Evolutionary conservation across 495 filamentous ascomycete species (phyloP).

Genomic region (Penicillium macrosclerotiorum): DNA sequence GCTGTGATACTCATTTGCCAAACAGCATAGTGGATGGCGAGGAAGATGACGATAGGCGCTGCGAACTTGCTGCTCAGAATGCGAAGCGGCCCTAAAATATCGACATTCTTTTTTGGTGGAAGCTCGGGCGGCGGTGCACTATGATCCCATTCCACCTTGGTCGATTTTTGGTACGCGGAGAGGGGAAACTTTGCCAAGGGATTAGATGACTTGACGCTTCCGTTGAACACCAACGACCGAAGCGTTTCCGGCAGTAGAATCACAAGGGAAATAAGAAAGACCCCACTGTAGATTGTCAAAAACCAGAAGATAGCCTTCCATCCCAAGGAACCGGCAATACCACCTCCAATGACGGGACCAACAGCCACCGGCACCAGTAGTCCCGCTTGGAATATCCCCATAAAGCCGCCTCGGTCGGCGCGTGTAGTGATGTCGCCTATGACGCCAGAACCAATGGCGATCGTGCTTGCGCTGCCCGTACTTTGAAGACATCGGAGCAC

Average conservation of each 20-base stretch:
- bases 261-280: constrained; percentile 40
- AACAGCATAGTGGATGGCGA: constrained; percentile 51
- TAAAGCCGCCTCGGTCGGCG: constrained; percentile 52
- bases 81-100: constrained; percentile 38
- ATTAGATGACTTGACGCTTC: constrained; percentile 24
- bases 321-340: constrained; percentile 47
- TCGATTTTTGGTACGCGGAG: constrained; percentile 11
- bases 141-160: constrained; percentile 17
- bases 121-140: constrained; percentile 9
- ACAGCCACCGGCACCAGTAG: constrained; percentile 46
- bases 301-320: constrained; percentile 62
- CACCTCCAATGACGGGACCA: constrained; percentile 56
- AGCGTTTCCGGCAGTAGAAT: constrained; percentile 54
- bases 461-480: constrained; percentile 50
- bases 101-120: constrained; percentile 26
- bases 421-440: constrained; percentile 55
- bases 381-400: constrained; percentile 54
- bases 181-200: constrained; percentile 34
- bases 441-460: constrained; percentile 55
- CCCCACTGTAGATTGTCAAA: constrained; percentile 45
- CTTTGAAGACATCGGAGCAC: constrained; percentile 50
- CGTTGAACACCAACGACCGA: constrained; percentile 53
- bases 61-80: constrained; percentile 45
- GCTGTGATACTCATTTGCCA: constrained; percentile 59
- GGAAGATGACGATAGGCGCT: constrained; percentile 47